phyloP scores from a whole-genome alignment of 2,329 filamentous ascomycete genomes.

The Xylaria digitata region DNA sequence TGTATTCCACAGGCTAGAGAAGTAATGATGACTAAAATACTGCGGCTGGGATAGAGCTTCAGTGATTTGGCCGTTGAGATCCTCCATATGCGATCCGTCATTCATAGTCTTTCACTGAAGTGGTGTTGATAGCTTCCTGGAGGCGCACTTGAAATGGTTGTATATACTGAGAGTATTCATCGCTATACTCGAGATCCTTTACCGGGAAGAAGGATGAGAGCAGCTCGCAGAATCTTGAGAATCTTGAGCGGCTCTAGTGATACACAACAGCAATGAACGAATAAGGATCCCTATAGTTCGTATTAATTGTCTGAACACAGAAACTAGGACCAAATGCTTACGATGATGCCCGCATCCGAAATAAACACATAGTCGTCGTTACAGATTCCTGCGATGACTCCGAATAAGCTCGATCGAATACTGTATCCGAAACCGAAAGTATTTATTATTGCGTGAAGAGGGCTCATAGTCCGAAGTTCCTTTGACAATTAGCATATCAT shows the following conservation, averaged over 20 bases:
- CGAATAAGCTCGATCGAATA: slow-evolving; percentile 64
- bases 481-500: slow-evolving; percentile 36
- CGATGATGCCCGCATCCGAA: slow-evolving; percentile 70
- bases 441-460: slow-evolving; percentile 59
- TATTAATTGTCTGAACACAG: slow-evolving; percentile 19
- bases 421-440: slow-evolving; percentile 67
- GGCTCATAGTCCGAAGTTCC: slow-evolving; percentile 58
- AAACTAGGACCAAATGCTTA: slow-evolving; percentile 40
- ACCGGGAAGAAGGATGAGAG: slow-evolving; percentile 59
- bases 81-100: slow-evolving; percentile 61
- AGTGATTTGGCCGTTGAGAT: slow-evolving; percentile 64
- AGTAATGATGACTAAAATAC: slow-evolving; percentile 66
- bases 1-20: slow-evolving; percentile 66
- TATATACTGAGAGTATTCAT: background rate
- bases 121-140: slow-evolving; percentile 46
- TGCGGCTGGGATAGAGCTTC: slow-evolving; percentile 56
- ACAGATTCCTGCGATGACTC: slow-evolving; percentile 68
- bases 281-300: slow-evolving; percentile 62
- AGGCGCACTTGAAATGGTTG: slow-evolving; percentile 42
- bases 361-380: slow-evolving; percentile 71
- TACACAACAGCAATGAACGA: slow-evolving; percentile 70
- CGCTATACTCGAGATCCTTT: slow-evolving; percentile 52
- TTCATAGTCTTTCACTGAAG: slow-evolving; percentile 50
- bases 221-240: slow-evolving; percentile 64
- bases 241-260: slow-evolving; percentile 61